Conservation (phyloP, 140 eudicot species). For the Flaveria floridana region DNA sequence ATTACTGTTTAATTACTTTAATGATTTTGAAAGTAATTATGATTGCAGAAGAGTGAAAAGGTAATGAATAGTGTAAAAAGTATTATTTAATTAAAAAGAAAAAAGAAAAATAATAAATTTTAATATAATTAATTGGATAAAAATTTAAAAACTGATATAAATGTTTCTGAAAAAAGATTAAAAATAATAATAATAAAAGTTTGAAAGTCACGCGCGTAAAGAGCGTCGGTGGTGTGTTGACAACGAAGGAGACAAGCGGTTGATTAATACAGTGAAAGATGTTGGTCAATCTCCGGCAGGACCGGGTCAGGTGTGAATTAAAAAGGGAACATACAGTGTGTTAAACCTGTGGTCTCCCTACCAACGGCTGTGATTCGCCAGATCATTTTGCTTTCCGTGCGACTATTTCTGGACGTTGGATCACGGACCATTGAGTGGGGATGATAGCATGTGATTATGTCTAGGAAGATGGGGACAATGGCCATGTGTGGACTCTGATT, state of each 20-base stretch:
- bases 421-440: slow-evolving; percentile 21
- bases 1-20: no score
- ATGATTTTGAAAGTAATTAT: no score
- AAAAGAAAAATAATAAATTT: no score
- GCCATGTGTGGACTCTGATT: slow-evolving; percentile 41
- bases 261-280: slow-evolving; percentile 29
- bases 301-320: slow-evolving; percentile 24
- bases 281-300: slow-evolving; percentile 36
- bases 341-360: slow-evolving; percentile 23
- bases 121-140: no score
- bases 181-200: not conserved
- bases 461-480: slow-evolving; percentile 37
- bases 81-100: no score
- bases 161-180: no score
- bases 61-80: no score
- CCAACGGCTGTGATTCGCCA: slow-evolving; percentile 32
- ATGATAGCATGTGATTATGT: slow-evolving; percentile 45
- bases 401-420: slow-evolving; percentile 34
- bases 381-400: not conserved
- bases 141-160: no score
- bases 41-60: no score
- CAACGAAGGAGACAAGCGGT: slow-evolving; percentile 28
- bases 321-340: slow-evolving; percentile 35
- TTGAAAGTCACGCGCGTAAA: slow-evolving; percentile 13
- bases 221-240: slow-evolving; percentile 12